Conservation (phyloP, 129 eudicot species). For the Helichrysum umbraculigerum region DNA sequence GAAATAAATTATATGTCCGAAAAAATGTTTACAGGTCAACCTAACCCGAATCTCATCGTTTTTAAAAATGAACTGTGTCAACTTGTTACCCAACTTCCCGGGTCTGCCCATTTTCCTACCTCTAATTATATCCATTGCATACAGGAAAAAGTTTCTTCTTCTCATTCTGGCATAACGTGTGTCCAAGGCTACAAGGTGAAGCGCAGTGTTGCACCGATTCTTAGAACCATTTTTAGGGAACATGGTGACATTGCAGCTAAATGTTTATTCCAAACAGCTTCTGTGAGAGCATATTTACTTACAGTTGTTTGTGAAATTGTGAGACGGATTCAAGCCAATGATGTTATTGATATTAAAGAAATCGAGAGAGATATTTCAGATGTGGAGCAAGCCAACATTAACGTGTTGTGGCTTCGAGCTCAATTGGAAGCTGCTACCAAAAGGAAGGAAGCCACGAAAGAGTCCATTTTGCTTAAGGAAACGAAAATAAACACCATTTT, state of each 20-base stretch:
- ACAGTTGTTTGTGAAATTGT: neutral
- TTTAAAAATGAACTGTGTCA: no score
- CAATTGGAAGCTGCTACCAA: neutral
- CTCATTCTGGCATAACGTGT: neutral
- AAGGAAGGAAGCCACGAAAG: slow-evolving; percentile 2
- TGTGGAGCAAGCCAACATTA: slow-evolving; percentile 25
- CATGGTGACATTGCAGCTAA: neutral
- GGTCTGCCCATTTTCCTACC: no score
- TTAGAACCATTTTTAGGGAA: neutral
- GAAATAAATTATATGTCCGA: no score
- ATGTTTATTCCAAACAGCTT: neutral
- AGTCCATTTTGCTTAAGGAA: slow-evolving; percentile 4
- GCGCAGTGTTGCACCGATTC: neutral
- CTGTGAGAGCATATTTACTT: neutral
- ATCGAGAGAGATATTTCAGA: slow-evolving; percentile 22
- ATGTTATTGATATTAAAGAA: neutral
- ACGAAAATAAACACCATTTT: neutral
- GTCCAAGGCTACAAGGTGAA: neutral
- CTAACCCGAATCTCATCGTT: no score
- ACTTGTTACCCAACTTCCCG: no score
- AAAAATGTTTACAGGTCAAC: no score
- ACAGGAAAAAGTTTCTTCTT: neutral
- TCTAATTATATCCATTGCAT: neutral
- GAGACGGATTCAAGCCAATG: slow-evolving; percentile 10
- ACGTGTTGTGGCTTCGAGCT: slow-evolving; percentile 29